Conservation (phyloP, 2,329 filamentous ascomycete species). For the Aspergillus intermedius region DNA sequence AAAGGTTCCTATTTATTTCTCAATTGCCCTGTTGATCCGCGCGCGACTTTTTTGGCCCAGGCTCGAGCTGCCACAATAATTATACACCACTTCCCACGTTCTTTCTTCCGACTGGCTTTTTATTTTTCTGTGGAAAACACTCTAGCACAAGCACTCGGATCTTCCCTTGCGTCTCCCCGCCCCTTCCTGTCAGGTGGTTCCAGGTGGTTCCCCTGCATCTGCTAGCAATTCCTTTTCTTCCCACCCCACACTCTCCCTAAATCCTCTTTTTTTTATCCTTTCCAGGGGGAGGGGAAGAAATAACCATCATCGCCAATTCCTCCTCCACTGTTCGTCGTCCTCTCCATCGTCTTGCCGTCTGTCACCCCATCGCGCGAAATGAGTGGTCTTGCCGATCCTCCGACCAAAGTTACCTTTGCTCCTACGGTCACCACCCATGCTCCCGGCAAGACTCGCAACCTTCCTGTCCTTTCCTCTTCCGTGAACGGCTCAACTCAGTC, state of each 20-base stretch:
- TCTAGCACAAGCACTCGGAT: too few species aligned
- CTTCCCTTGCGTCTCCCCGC: background rate
- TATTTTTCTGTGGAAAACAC: background rate
- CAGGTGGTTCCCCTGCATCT: too few species aligned
- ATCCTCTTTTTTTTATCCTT: too few species aligned
- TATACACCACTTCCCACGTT: constrained; percentile 19
- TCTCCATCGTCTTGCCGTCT: background rate
- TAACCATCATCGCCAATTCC: background rate
- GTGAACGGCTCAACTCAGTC: constrained; percentile 36
- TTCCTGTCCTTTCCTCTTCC: constrained; percentile 47
- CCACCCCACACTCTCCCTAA: too few species aligned
- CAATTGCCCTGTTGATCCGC: constrained; percentile 18
- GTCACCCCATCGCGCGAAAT: constrained; percentile 21
- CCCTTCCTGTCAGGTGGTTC: background rate
- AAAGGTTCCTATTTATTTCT: background rate
- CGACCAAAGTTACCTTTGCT: constrained; percentile 40
- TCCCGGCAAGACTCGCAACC: constrained; percentile 43
- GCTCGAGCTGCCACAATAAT: background rate
- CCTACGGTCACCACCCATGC: constrained; percentile 28
- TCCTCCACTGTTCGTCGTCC: background rate
- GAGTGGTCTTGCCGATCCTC: constrained; percentile 37
- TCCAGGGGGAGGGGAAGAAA: too few species aligned
- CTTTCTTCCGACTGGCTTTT: constrained; percentile 15
- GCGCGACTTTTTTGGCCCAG: constrained; percentile 2
- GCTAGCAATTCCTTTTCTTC: too few species aligned